Evolutionary conservation across 1,139 yeast genomes (phyloP), one percentile per base, ranked within the genome.

Genomic region (Hanseniaspora gamundiae): DNA sequence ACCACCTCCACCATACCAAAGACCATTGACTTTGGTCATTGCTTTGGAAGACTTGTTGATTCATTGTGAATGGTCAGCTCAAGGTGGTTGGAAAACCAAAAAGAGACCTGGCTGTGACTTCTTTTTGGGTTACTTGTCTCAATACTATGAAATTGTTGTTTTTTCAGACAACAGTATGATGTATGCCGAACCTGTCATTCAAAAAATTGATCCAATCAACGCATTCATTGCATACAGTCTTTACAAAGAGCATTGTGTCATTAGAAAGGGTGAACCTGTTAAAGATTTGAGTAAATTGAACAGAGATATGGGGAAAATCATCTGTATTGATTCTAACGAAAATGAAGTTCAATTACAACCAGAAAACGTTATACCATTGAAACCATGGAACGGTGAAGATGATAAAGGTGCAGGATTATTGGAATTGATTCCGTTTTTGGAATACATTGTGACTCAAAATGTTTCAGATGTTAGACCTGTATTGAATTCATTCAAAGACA

Each of bases 101-200:
- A 93, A 93, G 71, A 84, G 99, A 69, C 98, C 98, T 38, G 99
- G 98, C 48, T 78, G 86, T 50, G 98, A 93, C 66, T 93, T 93
- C 70, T 91, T 91, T 68, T 70, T 91, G 62, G 95, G 94, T 31
- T 91, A 91, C 66, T 71, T 91, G 56, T 84, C 95, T 6, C 95
- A 86, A 65, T 88, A 87, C 68, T 91, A 91, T 65, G 99, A 91
- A 67, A 81, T 91, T 59, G 97, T 93, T 46, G 68, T 93, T 44
- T 91, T 91, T 61, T 77, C 93, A 30, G 78, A 87, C 49, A 84
- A 85, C 62, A 82, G 83, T 57, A 83, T 80, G 75, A 81, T 83
- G 69, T 82, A 82, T 61, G 78, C 93, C 48, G 96, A 88, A 60
- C 81, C 76, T 55, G 76, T 87, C 40, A 87, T 87, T 43, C 78